phyloP scores from a whole-genome alignment of 2,329 filamentous ascomycete genomes.

The Colletotrichum limetticola region DNA sequence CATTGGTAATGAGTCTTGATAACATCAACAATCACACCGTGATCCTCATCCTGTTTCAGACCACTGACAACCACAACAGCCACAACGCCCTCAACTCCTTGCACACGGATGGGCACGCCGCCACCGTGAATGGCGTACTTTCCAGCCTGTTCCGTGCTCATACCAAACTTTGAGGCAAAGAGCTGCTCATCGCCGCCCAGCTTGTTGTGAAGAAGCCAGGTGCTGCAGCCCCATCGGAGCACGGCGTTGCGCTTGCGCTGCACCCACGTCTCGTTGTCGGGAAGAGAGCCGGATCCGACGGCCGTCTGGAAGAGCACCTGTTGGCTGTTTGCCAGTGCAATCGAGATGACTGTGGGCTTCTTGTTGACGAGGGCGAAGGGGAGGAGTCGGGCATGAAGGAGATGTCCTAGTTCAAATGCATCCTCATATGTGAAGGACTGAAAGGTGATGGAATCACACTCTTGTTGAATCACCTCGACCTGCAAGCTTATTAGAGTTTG shows the following conservation, averaged over 20 bases:
- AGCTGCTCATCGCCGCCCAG: constrained; percentile 70
- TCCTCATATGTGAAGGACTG: constrained; percentile 70
- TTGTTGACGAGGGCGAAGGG: constrained; percentile 50
- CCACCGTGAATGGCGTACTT: constrained; percentile 84
- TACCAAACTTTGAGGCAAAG: constrained; percentile 73
- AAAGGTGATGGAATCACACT: constrained; percentile 56
- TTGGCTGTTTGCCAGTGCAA: constrained; percentile 65
- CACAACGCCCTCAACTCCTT: constrained; percentile 79
- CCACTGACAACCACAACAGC: constrained; percentile 82
- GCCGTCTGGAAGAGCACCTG: constrained; percentile 78
- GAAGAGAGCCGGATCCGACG: constrained; percentile 72
- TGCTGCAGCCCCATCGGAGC: constrained; percentile 74
- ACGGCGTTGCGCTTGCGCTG: constrained; percentile 78
- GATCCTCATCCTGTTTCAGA: constrained; percentile 80
- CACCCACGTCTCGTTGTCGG: constrained; percentile 80
- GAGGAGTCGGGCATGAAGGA: constrained; percentile 71
- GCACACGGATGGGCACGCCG: constrained; percentile 77
- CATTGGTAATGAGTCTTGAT: constrained; percentile 62
- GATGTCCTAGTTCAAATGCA: constrained; percentile 73
- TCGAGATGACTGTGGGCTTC: constrained; percentile 70
- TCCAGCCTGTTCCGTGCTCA: constrained; percentile 65
- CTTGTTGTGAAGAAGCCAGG: constrained; percentile 79
- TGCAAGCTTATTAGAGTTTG: constrained; percentile 14
- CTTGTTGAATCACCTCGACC: constrained; percentile 44
- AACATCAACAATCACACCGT: constrained; percentile 78